Evolutionary conservation across 2,329 filamentous ascomycete genomes (phyloP).

Genomic region (Colletotrichum orchidophilum): DNA sequence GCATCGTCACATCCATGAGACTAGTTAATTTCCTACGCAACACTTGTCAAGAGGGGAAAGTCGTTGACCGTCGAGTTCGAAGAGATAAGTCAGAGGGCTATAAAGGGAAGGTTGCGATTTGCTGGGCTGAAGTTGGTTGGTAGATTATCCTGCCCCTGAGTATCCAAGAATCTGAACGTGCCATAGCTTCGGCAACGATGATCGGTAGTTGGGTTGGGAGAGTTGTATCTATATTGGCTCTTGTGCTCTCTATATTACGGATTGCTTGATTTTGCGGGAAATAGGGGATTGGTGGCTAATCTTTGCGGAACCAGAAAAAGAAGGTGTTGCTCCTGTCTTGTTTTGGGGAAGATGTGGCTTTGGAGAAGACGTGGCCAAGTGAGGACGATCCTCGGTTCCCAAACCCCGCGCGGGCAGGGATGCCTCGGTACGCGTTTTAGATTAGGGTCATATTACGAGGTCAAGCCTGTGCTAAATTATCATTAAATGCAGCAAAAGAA

Average conservation of each 20-base stretch:
- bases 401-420: conserved; percentile 11
- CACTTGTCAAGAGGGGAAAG: neutral
- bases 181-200: conserved; percentile 4
- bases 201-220: conserved; percentile 1
- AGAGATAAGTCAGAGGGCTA: neutral
- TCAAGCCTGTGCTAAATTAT: neutral
- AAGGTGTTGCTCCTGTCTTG: neutral
- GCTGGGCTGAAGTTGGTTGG: neutral
- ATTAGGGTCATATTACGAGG: neutral
- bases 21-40: neutral
- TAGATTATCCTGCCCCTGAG: neutral
- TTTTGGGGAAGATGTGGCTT: neutral
- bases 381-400: neutral
- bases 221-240: neutral
- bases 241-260: neutral
- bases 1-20: neutral
- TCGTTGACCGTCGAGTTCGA: neutral
- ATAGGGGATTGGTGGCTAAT: neutral
- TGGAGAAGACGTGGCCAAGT: neutral
- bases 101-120: conserved; percentile 4
- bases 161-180: neutral
- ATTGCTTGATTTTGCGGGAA: neutral
- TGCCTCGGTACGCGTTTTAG: neutral
- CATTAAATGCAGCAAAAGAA: neutral
- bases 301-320: neutral